Percentiles rank a stretch among this genome's conserved stretches.
Conservation (phyloP, 345 rosid genomes). For the Citrus mangshanensis region DNA sequence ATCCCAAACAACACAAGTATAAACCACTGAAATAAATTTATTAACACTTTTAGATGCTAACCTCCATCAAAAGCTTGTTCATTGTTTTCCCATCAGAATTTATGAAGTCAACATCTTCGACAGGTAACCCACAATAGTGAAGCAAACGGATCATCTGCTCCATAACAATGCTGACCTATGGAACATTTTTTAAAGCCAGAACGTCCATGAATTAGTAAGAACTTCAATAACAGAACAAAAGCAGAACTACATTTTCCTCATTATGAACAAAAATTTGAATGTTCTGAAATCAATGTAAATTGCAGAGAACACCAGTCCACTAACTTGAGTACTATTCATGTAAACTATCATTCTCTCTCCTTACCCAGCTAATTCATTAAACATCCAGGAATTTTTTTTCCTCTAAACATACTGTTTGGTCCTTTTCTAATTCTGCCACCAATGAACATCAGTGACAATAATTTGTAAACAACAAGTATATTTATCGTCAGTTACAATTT, state of each 20-base stretch:
- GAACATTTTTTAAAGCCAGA: constrained; percentile 13
- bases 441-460: background rate
- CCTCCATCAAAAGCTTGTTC: constrained; percentile 90
- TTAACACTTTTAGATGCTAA: constrained; percentile 22
- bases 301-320: background rate
- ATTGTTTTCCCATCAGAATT: constrained; percentile 92
- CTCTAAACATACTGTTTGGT: background rate
- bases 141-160: constrained; percentile 95
- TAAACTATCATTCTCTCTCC: background rate
- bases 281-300: background rate
- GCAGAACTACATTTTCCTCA: background rate
- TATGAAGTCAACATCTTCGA: constrained; percentile 88
- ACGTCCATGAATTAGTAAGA: background rate
- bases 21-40: background rate
- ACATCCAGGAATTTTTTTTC: constrained; percentile 1
- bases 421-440: background rate
- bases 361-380: background rate
- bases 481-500: background rate
- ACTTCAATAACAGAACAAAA: background rate
- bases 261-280: background rate
- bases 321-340: background rate
- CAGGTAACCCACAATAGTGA: constrained; percentile 88
- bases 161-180: constrained; percentile 90
- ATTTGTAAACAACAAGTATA: background rate
- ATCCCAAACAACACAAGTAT: background rate